Evolutionary conservation across 352 stramenopile genomes (phyloP).

Genomic region (Globisporangium polare): DNA sequence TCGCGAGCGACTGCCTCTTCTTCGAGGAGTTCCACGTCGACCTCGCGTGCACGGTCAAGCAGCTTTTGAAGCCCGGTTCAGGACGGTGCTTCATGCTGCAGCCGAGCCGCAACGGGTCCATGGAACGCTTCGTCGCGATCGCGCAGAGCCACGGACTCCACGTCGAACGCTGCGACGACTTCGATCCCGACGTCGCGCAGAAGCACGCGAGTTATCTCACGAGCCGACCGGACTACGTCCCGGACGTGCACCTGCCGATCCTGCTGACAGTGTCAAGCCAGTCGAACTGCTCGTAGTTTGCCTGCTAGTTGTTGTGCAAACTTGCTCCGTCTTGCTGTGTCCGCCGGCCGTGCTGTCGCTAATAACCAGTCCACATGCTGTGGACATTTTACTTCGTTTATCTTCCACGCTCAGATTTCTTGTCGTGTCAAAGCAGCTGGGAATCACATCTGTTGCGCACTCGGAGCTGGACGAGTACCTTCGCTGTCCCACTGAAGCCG

Average conservation of each 20-base stretch:
- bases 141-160: conserved; percentile 35
- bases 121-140: conserved; percentile 67
- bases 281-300: not conserved
- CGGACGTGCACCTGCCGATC: conserved; percentile 64
- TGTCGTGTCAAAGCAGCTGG: too few relatives aligned
- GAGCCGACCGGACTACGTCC: conserved; percentile 47
- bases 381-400: too few relatives aligned
- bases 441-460: too few relatives aligned
- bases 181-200: conserved; percentile 33
- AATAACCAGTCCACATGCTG: too few relatives aligned
- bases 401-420: too few relatives aligned
- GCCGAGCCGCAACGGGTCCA: conserved; percentile 64
- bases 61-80: conserved; percentile 33
- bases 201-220: conserved; percentile 34
- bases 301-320: too few relatives aligned
- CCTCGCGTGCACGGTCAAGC: conserved; percentile 60
- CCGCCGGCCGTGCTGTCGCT: too few relatives aligned
- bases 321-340: too few relatives aligned
- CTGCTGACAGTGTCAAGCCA: conserved; percentile 36
- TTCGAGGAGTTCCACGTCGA: conserved; percentile 86
- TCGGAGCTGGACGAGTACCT: not conserved
- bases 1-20: conserved; percentile 85
- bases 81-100: conserved; percentile 72
- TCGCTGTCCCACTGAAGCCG: not conserved
- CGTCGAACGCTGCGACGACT: conserved; percentile 32